Evolutionary conservation across 2,329 filamentous ascomycete species (phyloP).

Genomic region (Paraphaeosphaeria sporulosa): DNA sequence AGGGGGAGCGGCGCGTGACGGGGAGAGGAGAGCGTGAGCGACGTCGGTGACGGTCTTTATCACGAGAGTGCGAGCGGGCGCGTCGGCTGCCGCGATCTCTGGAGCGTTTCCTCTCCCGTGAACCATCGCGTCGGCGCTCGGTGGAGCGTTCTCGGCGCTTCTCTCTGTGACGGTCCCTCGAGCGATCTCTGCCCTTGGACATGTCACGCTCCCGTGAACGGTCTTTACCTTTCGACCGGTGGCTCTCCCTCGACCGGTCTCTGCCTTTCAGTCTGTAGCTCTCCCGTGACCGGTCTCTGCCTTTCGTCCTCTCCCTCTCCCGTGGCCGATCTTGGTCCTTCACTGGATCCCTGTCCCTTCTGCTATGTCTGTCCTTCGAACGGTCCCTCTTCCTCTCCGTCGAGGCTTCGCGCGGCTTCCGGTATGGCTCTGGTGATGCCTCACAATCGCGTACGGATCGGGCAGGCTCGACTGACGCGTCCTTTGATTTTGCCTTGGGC

Average conservation of each 20-base stretch:
- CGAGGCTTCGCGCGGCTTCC: constrained; percentile 26
- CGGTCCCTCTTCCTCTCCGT: constrained; percentile 28
- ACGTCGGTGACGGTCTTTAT: constrained; percentile 16
- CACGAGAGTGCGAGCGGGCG: constrained; percentile 26
- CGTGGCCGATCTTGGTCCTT: constrained; percentile 14
- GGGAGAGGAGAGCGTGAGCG: constrained; percentile 37
- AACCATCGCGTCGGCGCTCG: constrained; percentile 22
- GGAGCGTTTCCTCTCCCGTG: constrained; percentile 28
- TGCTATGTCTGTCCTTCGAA: background rate
- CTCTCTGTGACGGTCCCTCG: constrained; percentile 17
- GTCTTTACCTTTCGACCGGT: constrained; percentile 13
- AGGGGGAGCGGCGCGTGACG: constrained; percentile 35
- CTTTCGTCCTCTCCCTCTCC: constrained; percentile 7
- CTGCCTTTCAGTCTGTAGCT: background rate
- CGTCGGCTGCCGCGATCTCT: constrained; percentile 23
- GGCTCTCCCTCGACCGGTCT: constrained; percentile 16
- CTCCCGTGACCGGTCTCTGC: constrained; percentile 22
- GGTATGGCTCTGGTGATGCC: constrained; percentile 40
- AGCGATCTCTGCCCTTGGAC: constrained; percentile 13
- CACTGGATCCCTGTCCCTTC: constrained; percentile 1
- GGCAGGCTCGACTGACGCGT: constrained; percentile 22
- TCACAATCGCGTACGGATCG: constrained; percentile 21
- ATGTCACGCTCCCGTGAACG: constrained; percentile 19
- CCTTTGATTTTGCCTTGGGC: constrained; percentile 24
- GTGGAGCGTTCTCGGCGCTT: constrained; percentile 10